Percentiles rank a stretch among this genome's conserved stretches.
Conservation (phyloP, 2,329 filamentous ascomycete species). For the Leptosphaerulina australis region DNA sequence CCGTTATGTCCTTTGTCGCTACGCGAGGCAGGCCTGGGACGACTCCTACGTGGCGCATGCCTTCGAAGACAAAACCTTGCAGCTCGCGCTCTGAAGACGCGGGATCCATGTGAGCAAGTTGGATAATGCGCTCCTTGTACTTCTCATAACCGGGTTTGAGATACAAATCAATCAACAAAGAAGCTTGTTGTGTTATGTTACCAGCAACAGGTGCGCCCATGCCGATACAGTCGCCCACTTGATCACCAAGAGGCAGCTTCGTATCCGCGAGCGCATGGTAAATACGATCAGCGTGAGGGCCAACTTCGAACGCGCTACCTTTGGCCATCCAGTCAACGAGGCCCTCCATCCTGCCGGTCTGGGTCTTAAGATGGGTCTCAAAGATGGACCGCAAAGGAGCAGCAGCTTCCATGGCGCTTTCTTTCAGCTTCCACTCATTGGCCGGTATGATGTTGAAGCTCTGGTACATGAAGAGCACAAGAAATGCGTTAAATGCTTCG, state of each 20-base stretch:
- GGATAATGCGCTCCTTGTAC: constrained; percentile 59
- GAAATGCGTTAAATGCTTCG: constrained; percentile 61
- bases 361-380: constrained; percentile 68
- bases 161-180: constrained; percentile 60
- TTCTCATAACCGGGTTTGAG: constrained; percentile 57
- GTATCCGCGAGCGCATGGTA: constrained; percentile 58
- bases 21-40: constrained; percentile 60
- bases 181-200: constrained; percentile 60
- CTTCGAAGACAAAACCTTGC: constrained; percentile 61
- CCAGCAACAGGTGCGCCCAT: constrained; percentile 58
- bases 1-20: constrained; percentile 55
- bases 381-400: constrained; percentile 71
- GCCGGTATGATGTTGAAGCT: constrained; percentile 60
- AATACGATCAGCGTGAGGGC: constrained; percentile 57
- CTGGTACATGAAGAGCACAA: constrained; percentile 67
- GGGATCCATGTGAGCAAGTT: constrained; percentile 56
- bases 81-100: constrained; percentile 63
- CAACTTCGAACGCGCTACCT: constrained; percentile 63
- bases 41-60: constrained; percentile 60
- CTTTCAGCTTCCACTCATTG: constrained; percentile 58
- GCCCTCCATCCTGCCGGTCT: constrained; percentile 60
- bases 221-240: constrained; percentile 58
- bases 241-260: constrained; percentile 55
- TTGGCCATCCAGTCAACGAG: constrained; percentile 57
- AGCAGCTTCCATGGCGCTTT: constrained; percentile 54